These are phyloP conservation scores for Sphaerulina populicola DNA, from an alignment of 2,329 filamentous ascomycete genomes.

Conservation along the genomic window DNA sequence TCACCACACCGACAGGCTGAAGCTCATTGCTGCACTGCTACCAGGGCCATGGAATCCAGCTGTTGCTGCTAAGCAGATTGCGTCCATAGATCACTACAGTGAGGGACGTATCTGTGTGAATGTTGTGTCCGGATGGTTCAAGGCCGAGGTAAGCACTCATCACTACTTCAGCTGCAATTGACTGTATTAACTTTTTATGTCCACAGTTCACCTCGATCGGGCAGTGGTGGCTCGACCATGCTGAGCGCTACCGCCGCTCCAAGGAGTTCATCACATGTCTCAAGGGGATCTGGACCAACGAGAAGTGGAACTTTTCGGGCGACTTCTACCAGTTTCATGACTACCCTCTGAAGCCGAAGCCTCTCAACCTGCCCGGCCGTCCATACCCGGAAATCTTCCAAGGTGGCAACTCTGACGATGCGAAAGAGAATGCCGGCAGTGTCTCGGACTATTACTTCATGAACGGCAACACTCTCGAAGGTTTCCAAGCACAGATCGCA, in stretches of 20 bases:
- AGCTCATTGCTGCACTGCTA: slow-evolving; percentile 46
- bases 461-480: slow-evolving; percentile 50
- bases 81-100: slow-evolving; percentile 46
- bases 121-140: slow-evolving; percentile 49
- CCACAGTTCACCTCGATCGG: slow-evolving; percentile 43
- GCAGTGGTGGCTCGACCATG: slow-evolving; percentile 50
- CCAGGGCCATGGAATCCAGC: slow-evolving; percentile 47
- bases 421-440: slow-evolving; percentile 42
- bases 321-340: slow-evolving; percentile 49
- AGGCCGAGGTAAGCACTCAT: slow-evolving; percentile 34
- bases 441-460: slow-evolving; percentile 49
- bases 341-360: slow-evolving; percentile 45
- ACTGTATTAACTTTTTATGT: neutral
- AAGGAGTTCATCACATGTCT: slow-evolving; percentile 47
- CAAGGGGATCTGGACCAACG: slow-evolving; percentile 46
- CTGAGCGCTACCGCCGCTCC: slow-evolving; percentile 45
- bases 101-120: slow-evolving; percentile 48
- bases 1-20: slow-evolving; percentile 42
- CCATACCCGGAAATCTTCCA: slow-evolving; percentile 48
- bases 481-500: slow-evolving; percentile 44
- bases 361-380: slow-evolving; percentile 38
- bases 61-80: slow-evolving; percentile 47
- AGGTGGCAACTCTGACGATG: slow-evolving; percentile 46
- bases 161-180: no score
- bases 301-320: slow-evolving; percentile 43